Base-by-base conservation (phyloP, 1,284 basidiomycete genomes). In the Papiliotrema nemorosa region DNA sequence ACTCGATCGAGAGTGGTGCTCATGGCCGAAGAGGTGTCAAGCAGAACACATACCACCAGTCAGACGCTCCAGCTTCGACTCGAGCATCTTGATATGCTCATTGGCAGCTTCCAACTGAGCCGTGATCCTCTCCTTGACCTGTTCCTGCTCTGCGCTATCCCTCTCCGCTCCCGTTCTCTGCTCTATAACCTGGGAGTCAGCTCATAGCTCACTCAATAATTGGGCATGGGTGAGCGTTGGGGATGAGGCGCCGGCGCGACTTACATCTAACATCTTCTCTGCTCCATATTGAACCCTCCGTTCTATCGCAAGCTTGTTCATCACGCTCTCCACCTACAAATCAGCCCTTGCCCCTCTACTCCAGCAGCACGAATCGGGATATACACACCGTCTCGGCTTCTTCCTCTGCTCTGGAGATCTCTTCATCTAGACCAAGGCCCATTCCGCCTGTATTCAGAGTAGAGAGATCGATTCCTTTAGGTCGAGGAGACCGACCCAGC, bases 211-310 rank as follows among this genome's bases (percentile, higher is more conserved):
- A 14, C 7, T 18, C 34, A 40, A 20, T 16, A 38, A 13, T 20
- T 25, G 16, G 10, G 44, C 18, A 20, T 2, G 16, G 18, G 22
- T 18, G n/a, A 36, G n/a, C n/a, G n/a, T n/a, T n/a, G n/a, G n/a
- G n/a, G n/a, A n/a, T n/a, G n/a, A n/a, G n/a, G n/a, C n/a, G n/a
- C n/a, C n/a, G n/a, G n/a, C n/a, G n/a, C n/a, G n/a, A 55, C 75
- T 72, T 40, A 79, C 76, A 60, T 76, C 74, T 13, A 80, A 71
- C 66, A 80, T 76, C 59, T 78, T 79, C 59, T 78, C 77, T 0
- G 79, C 79, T 5, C 79, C 79, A 62, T 78, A 78, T 50, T 77
- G 76, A 43, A 80, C 78, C 53, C 78, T 70, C 40, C 62, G 60
- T 60, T 79, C 78, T 42, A 78, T 73, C 3, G 73, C 73, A 36